These are phyloP conservation scores for Phylloporus sp. DNA, from an alignment of 768 basidiomycete species.

Conservation along the genomic window DNA sequence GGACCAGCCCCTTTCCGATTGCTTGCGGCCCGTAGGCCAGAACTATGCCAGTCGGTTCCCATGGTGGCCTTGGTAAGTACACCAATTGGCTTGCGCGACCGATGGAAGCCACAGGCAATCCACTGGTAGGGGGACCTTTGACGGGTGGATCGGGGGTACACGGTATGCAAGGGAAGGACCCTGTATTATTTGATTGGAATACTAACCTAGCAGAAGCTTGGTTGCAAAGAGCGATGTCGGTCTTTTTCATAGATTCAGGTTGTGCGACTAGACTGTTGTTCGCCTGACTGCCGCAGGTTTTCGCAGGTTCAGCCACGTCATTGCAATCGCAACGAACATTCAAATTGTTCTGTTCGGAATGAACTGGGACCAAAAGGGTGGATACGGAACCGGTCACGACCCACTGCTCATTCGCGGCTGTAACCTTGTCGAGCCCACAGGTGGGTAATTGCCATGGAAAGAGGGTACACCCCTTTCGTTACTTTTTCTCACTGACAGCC, in stretches of 20 bases:
- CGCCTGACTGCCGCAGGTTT: conserved; percentile 1
- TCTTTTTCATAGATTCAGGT: not conserved
- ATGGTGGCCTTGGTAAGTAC: conserved; percentile 6
- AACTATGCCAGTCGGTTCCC: conserved; percentile 13
- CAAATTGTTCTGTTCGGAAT: conserved; percentile 2
- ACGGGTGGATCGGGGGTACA: not conserved
- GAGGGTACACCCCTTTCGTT: not conserved
- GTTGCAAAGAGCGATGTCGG: conserved; percentile 1
- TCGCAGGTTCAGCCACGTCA: not conserved
- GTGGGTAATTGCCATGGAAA: not conserved
- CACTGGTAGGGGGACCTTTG: not conserved
- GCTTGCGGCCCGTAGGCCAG: not conserved
- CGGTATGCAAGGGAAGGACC: not conserved
- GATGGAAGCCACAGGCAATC: not conserved
- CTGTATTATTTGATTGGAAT: not conserved
- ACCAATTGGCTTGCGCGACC: not conserved
- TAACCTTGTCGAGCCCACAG: not conserved
- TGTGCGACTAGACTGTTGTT: conserved; percentile 1
- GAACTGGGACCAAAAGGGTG: not conserved
- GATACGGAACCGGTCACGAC: not conserved
- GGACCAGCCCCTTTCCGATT: not conserved
- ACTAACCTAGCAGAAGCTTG: not conserved
- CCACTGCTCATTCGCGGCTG: not conserved
- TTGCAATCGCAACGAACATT: not conserved
- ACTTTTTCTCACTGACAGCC: conserved; percentile 3